These are phyloP conservation scores for Diaporthe eres DNA, from an alignment of 2,329 filamentous ascomycete species.

Conservation along the genomic window DNA sequence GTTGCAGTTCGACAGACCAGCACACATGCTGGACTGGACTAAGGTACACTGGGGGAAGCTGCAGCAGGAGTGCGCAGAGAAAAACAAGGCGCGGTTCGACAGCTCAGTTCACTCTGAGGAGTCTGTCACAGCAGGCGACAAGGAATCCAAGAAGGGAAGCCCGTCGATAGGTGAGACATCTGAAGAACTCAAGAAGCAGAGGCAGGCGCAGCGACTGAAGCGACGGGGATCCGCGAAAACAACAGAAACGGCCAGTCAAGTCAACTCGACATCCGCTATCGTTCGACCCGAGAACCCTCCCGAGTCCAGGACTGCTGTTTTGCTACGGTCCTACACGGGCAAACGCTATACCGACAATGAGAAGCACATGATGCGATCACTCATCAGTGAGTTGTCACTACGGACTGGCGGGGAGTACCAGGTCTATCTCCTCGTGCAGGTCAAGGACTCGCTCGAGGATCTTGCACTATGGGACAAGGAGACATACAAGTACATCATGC, in stretches of 20 bases:
- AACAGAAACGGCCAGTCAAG: slow-evolving; percentile 7
- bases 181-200: slow-evolving; percentile 41
- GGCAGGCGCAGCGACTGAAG: slow-evolving; percentile 32
- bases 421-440: slow-evolving; percentile 84
- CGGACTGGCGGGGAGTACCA: slow-evolving; percentile 86
- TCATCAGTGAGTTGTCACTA: slow-evolving; percentile 83
- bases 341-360: slow-evolving; percentile 85
- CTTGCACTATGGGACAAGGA: slow-evolving; percentile 70
- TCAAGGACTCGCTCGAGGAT: slow-evolving; percentile 70
- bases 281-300: slow-evolving; percentile 40
- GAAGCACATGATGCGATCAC: slow-evolving; percentile 81
- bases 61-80: slow-evolving; percentile 75
- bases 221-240: slow-evolving; percentile 8
- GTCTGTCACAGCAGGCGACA: slow-evolving; percentile 44
- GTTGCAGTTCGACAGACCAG: slow-evolving; percentile 62
- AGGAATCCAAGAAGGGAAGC: slow-evolving; percentile 52
- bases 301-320: slow-evolving; percentile 76
- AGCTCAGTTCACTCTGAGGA: slow-evolving; percentile 41
- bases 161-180: slow-evolving; percentile 37
- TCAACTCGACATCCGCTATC: slow-evolving; percentile 6
- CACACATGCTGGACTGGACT: slow-evolving; percentile 69
- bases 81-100: slow-evolving; percentile 76
- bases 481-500: slow-evolving; percentile 72
- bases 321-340: slow-evolving; percentile 82
- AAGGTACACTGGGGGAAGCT: slow-evolving; percentile 79